These are phyloP conservation scores for Allium cepa DNA, from an alignment of 106 monocot species.

Conservation along the genomic window DNA sequence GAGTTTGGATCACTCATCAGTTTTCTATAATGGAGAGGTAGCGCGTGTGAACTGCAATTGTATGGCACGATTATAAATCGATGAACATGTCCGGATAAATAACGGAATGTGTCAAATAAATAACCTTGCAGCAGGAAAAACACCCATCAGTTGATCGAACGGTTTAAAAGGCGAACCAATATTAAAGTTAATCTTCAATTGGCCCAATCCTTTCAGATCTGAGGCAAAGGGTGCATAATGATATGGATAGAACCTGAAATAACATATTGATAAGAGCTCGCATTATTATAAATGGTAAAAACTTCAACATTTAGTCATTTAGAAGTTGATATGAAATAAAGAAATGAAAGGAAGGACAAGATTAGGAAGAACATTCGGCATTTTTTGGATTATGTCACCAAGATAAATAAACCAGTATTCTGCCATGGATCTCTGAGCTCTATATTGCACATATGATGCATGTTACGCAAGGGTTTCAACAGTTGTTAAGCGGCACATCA, in stretches of 20 bases:
- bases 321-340: neutral
- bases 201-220: slow-evolving; percentile 60
- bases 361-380: no score
- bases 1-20: slow-evolving; percentile 83
- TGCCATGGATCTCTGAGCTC: no score
- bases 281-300: no score
- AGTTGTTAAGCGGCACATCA: no score
- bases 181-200: slow-evolving; percentile 55
- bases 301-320: neutral
- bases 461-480: no score
- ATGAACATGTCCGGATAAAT: no score
- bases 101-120: neutral
- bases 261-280: neutral
- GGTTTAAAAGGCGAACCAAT: slow-evolving; percentile 90
- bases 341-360: no score
- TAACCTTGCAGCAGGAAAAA: slow-evolving; percentile 98
- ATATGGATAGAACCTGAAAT: slow-evolving; percentile 91
- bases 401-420: no score
- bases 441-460: no score
- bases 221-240: slow-evolving; percentile 99
- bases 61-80: no score
- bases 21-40: slow-evolving; percentile 65
- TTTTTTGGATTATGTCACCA: no score
- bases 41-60: slow-evolving; percentile 88
- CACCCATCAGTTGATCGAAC: slow-evolving; percentile 92